phyloP scores from a whole-genome alignment of 2,329 filamentous ascomycete species.

The Zalaria obscura region DNA sequence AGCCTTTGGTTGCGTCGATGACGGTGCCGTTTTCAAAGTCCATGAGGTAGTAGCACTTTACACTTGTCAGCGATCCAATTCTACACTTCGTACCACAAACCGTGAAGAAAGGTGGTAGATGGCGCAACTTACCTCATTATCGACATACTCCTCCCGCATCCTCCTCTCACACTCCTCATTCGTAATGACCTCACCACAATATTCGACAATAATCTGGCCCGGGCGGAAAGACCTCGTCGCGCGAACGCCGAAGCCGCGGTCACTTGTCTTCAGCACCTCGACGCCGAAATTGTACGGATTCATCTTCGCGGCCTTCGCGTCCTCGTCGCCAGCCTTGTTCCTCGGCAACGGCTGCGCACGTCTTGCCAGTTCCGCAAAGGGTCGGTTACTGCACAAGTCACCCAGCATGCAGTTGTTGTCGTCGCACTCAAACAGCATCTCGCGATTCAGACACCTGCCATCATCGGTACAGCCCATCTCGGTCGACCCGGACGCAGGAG shows the following conservation, averaged over 20 bases:
- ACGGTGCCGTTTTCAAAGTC: constrained; percentile 98
- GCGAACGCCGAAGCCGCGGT: constrained; percentile 83
- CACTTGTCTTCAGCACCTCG: constrained; percentile 80
- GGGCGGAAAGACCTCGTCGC: constrained; percentile 77
- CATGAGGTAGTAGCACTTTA: constrained; percentile 93
- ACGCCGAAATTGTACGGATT: constrained; percentile 86
- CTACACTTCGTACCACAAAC: no score
- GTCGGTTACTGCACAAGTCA: constrained; percentile 66
- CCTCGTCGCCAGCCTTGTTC: constrained; percentile 10
- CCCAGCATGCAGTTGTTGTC: constrained; percentile 74
- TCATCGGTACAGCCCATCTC: constrained; percentile 75
- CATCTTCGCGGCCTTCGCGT: constrained; percentile 28
- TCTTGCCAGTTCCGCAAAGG: constrained; percentile 65
- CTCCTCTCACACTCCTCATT: constrained; percentile 84
- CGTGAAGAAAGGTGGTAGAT: no score
- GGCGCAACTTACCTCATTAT: constrained; percentile 59
- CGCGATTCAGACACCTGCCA: constrained; percentile 65
- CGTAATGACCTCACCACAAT: constrained; percentile 94
- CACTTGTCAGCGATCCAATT: background rate
- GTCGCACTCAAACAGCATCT: constrained; percentile 97
- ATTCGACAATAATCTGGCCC: constrained; percentile 95
- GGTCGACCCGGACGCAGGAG: constrained; percentile 17
- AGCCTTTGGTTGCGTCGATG: constrained; percentile 90
- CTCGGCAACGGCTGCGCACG: constrained; percentile 41
- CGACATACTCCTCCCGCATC: constrained; percentile 87